phyloP scores from a whole-genome alignment of 2,329 filamentous ascomycete species.

The Cordyceps tenuipes region DNA sequence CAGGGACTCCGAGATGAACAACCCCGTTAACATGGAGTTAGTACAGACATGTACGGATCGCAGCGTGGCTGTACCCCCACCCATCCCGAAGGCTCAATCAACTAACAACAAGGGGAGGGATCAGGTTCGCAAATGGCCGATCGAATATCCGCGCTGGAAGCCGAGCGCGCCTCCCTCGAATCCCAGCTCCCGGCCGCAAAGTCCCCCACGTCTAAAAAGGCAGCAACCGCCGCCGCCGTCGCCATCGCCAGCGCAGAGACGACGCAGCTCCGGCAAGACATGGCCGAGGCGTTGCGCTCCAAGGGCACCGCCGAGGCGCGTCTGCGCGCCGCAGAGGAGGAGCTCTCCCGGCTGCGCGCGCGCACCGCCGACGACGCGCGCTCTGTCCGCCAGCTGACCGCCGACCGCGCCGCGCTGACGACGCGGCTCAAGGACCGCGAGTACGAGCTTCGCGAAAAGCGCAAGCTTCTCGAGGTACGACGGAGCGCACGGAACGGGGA shows the following conservation, averaged over 20 bases:
- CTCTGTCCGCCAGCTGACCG: slow-evolving; percentile 52
- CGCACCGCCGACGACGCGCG: slow-evolving; percentile 52
- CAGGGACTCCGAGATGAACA: slow-evolving; percentile 61
- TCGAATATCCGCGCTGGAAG: slow-evolving; percentile 55
- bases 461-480: slow-evolving; percentile 65
- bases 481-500: background rate
- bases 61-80: background rate
- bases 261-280: slow-evolving; percentile 55
- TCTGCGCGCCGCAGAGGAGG: slow-evolving; percentile 52
- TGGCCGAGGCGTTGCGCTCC: slow-evolving; percentile 68
- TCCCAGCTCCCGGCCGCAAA: slow-evolving; percentile 15
- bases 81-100: background rate
- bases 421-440: slow-evolving; percentile 70
- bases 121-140: slow-evolving; percentile 59
- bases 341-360: slow-evolving; percentile 55
- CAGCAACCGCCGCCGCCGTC: slow-evolving; percentile 14
- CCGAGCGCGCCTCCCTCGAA: slow-evolving; percentile 41
- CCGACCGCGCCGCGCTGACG: slow-evolving; percentile 53
- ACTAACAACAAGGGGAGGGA: background rate
- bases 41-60: slow-evolving; percentile 67
- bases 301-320: slow-evolving; percentile 59
- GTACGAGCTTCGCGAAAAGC: slow-evolving; percentile 77
- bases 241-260: slow-evolving; percentile 24
- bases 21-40: slow-evolving; percentile 52
- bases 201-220: slow-evolving; percentile 1